Evolutionary conservation across 2,329 filamentous ascomycete species (phyloP).

Genomic region (Hymenoscyphus fructigenus): DNA sequence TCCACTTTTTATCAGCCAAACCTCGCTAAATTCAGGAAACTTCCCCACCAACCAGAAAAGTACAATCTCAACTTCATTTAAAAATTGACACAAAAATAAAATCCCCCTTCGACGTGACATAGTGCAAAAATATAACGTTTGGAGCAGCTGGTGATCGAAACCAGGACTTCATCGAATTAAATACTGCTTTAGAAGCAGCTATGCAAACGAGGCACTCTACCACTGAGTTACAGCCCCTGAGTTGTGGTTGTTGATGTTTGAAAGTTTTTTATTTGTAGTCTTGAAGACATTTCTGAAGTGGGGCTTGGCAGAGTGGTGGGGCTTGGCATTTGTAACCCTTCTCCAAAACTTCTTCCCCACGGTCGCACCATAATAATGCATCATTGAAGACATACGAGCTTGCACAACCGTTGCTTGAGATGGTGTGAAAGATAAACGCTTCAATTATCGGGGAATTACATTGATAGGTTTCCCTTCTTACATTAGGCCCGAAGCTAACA

Average conservation of each 20-base stretch:
- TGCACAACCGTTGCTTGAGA: too few species aligned
- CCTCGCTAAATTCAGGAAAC: too few species aligned
- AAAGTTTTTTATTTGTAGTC: background rate
- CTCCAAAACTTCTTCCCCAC: too few species aligned
- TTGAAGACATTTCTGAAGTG: background rate
- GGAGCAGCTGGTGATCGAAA: conserved; percentile 4
- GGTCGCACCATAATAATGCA: too few species aligned
- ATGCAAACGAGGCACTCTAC: conserved; percentile 4
- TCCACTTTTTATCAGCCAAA: too few species aligned
- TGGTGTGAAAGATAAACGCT: too few species aligned
- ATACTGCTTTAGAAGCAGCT: background rate
- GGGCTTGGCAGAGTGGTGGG: background rate
- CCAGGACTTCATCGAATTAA: background rate
- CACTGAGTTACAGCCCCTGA: conserved; percentile 1
- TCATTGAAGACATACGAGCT: too few species aligned
- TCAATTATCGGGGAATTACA: too few species aligned
- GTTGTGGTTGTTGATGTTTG: background rate
- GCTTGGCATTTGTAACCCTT: background rate
- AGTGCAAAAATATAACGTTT: background rate
- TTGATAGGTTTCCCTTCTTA: too few species aligned
- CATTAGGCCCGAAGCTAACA: too few species aligned
- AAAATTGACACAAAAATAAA: background rate
- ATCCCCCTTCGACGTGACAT: background rate
- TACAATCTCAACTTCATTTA: too few species aligned
- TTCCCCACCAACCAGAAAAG: too few species aligned